These are phyloP conservation scores for Serendipita vermifera DNA, from an alignment of 768 basidiomycete genomes.

Conservation along the genomic window DNA sequence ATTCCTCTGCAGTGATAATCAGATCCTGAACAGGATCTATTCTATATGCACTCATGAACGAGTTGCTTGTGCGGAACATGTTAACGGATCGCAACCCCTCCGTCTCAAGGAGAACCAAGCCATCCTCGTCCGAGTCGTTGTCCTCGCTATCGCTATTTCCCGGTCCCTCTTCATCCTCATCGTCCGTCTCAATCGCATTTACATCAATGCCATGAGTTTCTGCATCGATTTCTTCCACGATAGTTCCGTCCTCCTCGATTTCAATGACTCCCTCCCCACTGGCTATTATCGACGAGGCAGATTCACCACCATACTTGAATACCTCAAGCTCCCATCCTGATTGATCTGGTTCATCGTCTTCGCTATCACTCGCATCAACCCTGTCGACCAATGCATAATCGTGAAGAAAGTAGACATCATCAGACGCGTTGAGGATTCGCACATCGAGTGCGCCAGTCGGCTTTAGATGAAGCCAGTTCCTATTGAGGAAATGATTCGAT, in stretches of 20 bases:
- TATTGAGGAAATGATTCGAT: neutral
- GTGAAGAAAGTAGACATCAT: neutral
- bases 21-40: neutral
- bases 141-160: neutral
- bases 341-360: neutral
- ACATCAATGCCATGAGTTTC: constrained; percentile 4
- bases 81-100: neutral
- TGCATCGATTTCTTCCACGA: constrained; percentile 7
- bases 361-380: neutral
- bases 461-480: constrained; percentile 5
- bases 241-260: constrained; percentile 4
- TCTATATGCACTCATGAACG: neutral
- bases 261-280: neutral
- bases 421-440: neutral
- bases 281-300: too few species aligned
- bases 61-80: neutral
- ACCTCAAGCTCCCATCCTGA: neutral
- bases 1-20: constrained; percentile 2
- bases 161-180: neutral
- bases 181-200: constrained; percentile 2
- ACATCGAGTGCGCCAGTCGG: neutral
- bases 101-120: neutral
- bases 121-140: neutral
- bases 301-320: neutral
- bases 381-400: neutral